These are phyloP conservation scores for Phytophthora citricola DNA, from an alignment of 352 stramenopile genomes.

Conservation along the genomic window DNA sequence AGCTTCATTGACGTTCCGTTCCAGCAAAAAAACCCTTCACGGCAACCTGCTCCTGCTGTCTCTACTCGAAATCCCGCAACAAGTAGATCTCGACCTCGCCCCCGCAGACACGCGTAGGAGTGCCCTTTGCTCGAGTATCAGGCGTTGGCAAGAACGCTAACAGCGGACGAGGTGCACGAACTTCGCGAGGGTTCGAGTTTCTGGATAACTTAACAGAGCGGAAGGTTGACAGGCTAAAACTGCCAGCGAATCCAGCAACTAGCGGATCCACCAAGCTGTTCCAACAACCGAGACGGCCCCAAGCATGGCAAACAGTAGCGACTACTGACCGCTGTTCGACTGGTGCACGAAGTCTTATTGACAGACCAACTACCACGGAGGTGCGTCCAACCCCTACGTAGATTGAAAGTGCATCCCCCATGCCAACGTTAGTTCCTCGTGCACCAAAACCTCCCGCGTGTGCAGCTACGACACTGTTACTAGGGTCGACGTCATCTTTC, in stretches of 20 bases:
- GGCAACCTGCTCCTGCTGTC: conserved; percentile 3
- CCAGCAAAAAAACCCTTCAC: conserved; percentile 4
- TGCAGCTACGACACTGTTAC: conserved; percentile 19
- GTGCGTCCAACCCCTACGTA: conserved; percentile 17
- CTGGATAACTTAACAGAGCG: conserved; percentile 1
- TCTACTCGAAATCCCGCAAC: conserved; percentile 5
- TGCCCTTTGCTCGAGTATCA: conserved; percentile 3
- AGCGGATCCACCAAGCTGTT: neutral
- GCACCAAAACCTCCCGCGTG: conserved; percentile 26
- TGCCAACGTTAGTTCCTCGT: conserved; percentile 6
- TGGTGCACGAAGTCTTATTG: neutral
- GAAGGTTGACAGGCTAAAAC: conserved; percentile 2
- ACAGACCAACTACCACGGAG: conserved; percentile 11
- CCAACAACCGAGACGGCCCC: conserved; percentile 22
- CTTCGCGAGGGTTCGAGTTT: conserved; percentile 6
- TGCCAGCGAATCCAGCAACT: neutral
- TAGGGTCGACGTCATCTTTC: conserved; percentile 10
- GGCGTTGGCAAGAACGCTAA: neutral
- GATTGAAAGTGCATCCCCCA: conserved; percentile 27
- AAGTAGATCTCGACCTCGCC: conserved; percentile 12
- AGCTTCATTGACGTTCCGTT: conserved; percentile 25
- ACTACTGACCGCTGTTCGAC: neutral
- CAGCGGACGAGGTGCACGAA: conserved; percentile 1
- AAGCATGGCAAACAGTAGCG: conserved; percentile 10
- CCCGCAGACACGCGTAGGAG: conserved; percentile 4